Percentiles rank a stretch among this genome's conserved stretches.
Conservation (phyloP, 257 asterid species). For the Orobanche coerulescens region DNA sequence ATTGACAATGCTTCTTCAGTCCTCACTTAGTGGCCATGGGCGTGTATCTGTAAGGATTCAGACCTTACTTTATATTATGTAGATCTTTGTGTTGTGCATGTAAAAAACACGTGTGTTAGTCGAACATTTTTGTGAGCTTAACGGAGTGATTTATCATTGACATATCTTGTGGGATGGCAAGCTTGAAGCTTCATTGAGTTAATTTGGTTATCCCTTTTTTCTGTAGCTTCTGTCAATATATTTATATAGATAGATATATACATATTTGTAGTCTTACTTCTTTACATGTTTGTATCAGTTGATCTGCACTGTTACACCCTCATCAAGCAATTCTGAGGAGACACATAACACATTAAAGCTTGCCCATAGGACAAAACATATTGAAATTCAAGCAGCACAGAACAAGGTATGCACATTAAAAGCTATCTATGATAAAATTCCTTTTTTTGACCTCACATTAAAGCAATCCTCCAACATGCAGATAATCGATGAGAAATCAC, state of each 20-base stretch:
- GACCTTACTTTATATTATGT: conserved; percentile 21
- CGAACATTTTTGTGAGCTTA: neutral
- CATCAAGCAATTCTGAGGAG: conserved; percentile 97
- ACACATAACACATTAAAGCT: conserved; percentile 95
- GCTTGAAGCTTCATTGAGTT: conserved; percentile 4
- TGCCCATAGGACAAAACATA: conserved; percentile 98
- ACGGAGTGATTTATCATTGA: neutral
- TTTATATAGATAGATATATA: too few species aligned
- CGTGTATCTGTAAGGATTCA: conserved; percentile 83
- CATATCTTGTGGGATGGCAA: conserved; percentile 10
- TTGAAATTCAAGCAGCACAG: conserved; percentile 91
- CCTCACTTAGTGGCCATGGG: conserved; percentile 96
- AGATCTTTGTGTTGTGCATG: neutral
- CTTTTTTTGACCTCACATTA: conserved; percentile 2
- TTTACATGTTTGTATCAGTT: conserved; percentile 44
- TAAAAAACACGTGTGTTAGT: neutral
- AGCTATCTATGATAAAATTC: conserved; percentile 17
- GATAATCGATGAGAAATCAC: conserved; percentile 97
- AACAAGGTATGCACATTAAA: conserved; percentile 56
- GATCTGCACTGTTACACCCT: conserved; percentile 92
- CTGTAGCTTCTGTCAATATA: neutral
- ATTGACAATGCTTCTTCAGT: conserved; percentile 96
- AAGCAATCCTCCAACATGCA: conserved; percentile 41
- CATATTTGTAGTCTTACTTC: conserved; percentile 23
- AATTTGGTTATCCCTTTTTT: neutral